These are phyloP conservation scores for Fraxinus latifolia DNA, from an alignment of 305 asterid species.

Conservation along the genomic window DNA sequence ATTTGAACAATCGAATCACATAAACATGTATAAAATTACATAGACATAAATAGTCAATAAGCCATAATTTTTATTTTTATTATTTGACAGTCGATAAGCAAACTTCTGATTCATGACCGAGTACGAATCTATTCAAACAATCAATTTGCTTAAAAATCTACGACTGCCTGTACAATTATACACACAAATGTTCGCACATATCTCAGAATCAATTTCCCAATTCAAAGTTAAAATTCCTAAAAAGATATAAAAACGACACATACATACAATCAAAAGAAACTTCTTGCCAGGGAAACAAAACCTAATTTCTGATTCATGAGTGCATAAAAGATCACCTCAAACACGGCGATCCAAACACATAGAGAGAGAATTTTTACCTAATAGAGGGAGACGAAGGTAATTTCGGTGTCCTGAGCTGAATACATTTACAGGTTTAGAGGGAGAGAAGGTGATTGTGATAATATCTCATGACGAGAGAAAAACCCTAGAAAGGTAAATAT, in stretches of 20 bases:
- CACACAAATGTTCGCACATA: not conserved
- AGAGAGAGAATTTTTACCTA: not conserved
- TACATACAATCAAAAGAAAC: not conserved
- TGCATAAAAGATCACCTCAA: not conserved
- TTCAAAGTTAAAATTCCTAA: not conserved
- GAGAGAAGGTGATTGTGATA: not conserved
- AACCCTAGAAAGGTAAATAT: not conserved
- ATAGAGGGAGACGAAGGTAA: not conserved
- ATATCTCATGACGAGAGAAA: not conserved
- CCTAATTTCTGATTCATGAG: not conserved
- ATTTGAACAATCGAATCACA: not conserved
- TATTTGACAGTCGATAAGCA: not conserved
- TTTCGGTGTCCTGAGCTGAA: not conserved
- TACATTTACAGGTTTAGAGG: not conserved
- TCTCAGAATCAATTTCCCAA: not conserved
- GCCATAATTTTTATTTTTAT: not conserved
- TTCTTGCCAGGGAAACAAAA: not conserved
- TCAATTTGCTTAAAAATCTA: not conserved
- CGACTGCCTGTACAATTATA: not conserved
- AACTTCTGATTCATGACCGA: slow-evolving; percentile 1
- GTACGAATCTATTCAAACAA: not conserved
- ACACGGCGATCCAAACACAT: not conserved
- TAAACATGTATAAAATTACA: not conserved
- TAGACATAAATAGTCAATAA: not conserved
- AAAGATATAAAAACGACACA: not conserved